A percentile compares a stretch with the other conserved stretches of the same genome.
These are phyloP conservation scores for Planoprotostelium fungivorum DNA, from an alignment of 78 protist genomes.

Conservation along the genomic window DNA sequence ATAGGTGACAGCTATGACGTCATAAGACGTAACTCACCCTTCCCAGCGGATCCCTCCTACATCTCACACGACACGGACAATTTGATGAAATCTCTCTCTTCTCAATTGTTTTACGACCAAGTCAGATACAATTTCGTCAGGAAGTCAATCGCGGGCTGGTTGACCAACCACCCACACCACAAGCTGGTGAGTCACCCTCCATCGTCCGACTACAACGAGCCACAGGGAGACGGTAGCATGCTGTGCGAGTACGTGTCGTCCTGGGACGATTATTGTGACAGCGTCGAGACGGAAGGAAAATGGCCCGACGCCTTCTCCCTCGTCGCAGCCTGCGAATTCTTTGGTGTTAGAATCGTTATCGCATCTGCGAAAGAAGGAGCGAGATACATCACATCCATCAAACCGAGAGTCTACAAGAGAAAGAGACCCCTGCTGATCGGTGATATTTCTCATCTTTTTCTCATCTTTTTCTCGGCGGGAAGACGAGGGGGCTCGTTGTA, in stretches of 20 bases:
- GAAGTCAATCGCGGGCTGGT: neutral
- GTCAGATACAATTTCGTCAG: neutral
- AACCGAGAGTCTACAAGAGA: neutral
- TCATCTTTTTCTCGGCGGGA: too few relatives aligned
- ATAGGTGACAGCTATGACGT: neutral
- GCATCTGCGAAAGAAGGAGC: neutral
- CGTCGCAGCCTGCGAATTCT: neutral
- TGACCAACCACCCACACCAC: neutral
- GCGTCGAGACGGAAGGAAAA: neutral
- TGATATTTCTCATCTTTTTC: neutral
- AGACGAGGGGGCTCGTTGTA: neutral
- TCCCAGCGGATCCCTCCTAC: neutral
- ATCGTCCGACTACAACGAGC: neutral
- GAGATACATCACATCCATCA: neutral
- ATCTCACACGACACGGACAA: neutral
- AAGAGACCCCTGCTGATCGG: neutral
- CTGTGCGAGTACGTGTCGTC: neutral
- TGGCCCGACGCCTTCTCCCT: neutral
- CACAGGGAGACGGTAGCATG: neutral
- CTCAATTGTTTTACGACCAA: neutral
- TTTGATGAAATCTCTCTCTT: neutral
- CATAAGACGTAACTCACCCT: neutral
- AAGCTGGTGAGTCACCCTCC: neutral
- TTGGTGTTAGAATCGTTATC: neutral
- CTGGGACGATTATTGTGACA: neutral